A percentile compares a stretch with the other conserved stretches of the same genome.
Conservation (phyloP, 345 rosid genomes). For the Citrus sp. region DNA sequence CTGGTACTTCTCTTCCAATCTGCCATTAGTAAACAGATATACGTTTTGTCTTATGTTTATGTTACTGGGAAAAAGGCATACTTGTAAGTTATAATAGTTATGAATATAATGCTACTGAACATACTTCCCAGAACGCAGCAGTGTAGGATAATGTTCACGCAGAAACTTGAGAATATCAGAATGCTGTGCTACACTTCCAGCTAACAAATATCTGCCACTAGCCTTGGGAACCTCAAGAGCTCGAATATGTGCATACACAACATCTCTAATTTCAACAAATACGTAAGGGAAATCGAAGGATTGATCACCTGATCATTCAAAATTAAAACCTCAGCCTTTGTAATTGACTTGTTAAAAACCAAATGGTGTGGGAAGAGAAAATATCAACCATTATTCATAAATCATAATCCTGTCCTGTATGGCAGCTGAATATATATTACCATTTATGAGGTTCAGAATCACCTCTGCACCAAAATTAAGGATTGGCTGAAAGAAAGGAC, state of each 20-base stretch:
- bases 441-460: slow-evolving; percentile 26
- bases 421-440: slow-evolving; percentile 10
- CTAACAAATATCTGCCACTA: slow-evolving; percentile 35
- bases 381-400: not conserved
- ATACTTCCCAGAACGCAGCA: not conserved
- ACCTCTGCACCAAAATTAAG: slow-evolving; percentile 25
- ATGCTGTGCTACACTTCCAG: slow-evolving; percentile 17
- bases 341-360: not conserved
- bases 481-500: slow-evolving; percentile 42
- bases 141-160: slow-evolving; percentile 17
- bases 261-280: slow-evolving; percentile 50
- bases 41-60: too few relatives aligned
- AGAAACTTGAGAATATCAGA: slow-evolving; percentile 16
- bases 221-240: slow-evolving; percentile 54
- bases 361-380: not conserved
- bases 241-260: slow-evolving; percentile 51
- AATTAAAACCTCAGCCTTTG: not conserved
- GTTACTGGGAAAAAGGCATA: too few relatives aligned
- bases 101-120: not conserved
- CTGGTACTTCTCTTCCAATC: slow-evolving; percentile 31
- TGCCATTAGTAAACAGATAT: slow-evolving; percentile 14
- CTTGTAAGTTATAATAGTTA: not conserved
- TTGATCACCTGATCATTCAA: slow-evolving; percentile 17
- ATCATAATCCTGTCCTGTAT: not conserved
- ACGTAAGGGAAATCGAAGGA: slow-evolving; percentile 18